Base-by-base conservation (phyloP, 345 rosid genomes). In the Microthlaspi erraticum region DNA sequence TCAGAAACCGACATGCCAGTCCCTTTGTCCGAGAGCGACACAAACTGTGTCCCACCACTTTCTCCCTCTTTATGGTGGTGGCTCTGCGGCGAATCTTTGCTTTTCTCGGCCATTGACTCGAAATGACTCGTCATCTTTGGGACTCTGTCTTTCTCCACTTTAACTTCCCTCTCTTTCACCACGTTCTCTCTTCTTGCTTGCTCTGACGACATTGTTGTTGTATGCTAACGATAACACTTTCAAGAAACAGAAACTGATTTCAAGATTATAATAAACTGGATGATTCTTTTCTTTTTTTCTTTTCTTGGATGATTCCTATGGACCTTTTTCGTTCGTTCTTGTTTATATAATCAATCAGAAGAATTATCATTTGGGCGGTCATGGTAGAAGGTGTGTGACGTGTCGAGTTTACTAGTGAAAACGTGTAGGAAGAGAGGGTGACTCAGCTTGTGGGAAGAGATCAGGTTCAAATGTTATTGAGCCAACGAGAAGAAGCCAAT, bases 41-140 rank as follows among this genome's bases (percentile, higher is more conserved):
- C 80, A 34, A 75, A 75, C 2, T 72, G 51, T 1, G 81, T 57
- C 57, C 52, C 82, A 20, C 63, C 66, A 57, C 58, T 33, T 45
- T 59, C 61, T 73, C 58, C 74, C n/a, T 10, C 26, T 8, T 17
- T 10, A 5, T 48, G 53, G 16, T 45, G 60, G 5, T 36, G 60
- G 41, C 60, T 34, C 42, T 3, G 60, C 1, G 45, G 73, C 34
- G 34, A 50, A 4, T 72, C 77, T 66, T 64, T 63, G 31, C 26
- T 37, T 63, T 56, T 54, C 1, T 54, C 75, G 10, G 67, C 75
- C 31, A 82, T 73, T 23, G 88, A 81, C 82, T 88, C 90, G 33
- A 86, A 87, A 68, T 83, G 93, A 65, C 64, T 60, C 64, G 64
- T 73, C 81, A 88, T 84, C 69, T 83, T 85, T 0, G 93, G 93